Evolutionary conservation across 345 rosid species (phyloP).

Genomic region (Capsella bursapastoris): DNA sequence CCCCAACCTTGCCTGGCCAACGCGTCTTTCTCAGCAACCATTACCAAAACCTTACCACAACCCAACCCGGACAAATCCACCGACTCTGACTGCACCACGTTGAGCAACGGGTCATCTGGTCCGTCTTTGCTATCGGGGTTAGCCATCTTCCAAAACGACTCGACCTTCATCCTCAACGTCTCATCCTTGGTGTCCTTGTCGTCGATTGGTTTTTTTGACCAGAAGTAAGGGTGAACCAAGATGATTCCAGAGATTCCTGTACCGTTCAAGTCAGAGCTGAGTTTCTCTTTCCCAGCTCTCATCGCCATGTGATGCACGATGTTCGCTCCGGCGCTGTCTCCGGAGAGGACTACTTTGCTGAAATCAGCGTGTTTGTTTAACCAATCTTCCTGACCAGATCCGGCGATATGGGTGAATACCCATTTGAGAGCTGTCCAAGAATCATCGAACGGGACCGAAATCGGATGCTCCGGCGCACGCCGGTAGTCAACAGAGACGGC

Average conservation of each 20-base stretch:
- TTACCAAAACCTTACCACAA: slow-evolving; percentile 50
- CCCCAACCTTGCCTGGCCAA: slow-evolving; percentile 52
- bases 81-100: slow-evolving; percentile 51
- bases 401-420: slow-evolving; percentile 54
- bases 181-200: slow-evolving; percentile 45
- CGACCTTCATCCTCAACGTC: slow-evolving; percentile 46
- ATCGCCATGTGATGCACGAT: slow-evolving; percentile 56
- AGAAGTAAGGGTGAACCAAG: slow-evolving; percentile 62
- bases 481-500: slow-evolving; percentile 61
- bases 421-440: slow-evolving; percentile 64
- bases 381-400: slow-evolving; percentile 59
- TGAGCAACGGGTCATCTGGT: slow-evolving; percentile 54
- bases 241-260: slow-evolving; percentile 48
- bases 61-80: slow-evolving; percentile 45
- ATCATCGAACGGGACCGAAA: slow-evolving; percentile 60
- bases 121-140: slow-evolving; percentile 51
- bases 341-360: slow-evolving; percentile 51
- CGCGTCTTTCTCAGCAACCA: slow-evolving; percentile 54
- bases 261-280: slow-evolving; percentile 17
- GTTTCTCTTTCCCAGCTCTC: slow-evolving; percentile 45
- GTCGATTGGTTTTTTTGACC: slow-evolving; percentile 41
- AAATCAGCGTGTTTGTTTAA: slow-evolving; percentile 58
- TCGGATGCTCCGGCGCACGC: slow-evolving; percentile 66
- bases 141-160: slow-evolving; percentile 43
- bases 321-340: slow-evolving; percentile 80